These are phyloP conservation scores for Colletotrichum musae DNA, from an alignment of 2,329 filamentous ascomycete genomes.

Conservation along the genomic window DNA sequence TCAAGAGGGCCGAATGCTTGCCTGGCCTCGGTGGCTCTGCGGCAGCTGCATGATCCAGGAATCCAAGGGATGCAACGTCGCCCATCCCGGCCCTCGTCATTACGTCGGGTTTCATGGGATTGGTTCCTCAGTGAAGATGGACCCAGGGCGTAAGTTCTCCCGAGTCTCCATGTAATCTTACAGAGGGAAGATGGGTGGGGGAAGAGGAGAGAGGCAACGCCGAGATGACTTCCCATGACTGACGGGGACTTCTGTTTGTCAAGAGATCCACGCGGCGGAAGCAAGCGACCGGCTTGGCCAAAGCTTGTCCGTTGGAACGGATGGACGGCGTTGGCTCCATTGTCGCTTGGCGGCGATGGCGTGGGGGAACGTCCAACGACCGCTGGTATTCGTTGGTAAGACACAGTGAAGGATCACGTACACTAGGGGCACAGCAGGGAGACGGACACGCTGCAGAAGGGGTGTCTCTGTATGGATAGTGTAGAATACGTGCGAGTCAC, in stretches of 20 bases:
- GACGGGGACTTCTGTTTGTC: neutral
- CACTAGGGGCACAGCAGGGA: too few species aligned
- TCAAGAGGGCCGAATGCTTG: neutral
- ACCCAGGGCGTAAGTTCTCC: slow-evolving; percentile 5
- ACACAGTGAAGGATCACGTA: too few species aligned
- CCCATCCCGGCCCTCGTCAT: neutral
- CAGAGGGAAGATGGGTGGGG: too few species aligned
- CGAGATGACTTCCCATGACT: too few species aligned
- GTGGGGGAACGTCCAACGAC: neutral
- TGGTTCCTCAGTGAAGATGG: neutral
- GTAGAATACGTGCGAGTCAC: slow-evolving; percentile 1
- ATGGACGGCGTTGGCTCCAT: slow-evolving; percentile 9
- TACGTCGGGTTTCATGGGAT: neutral
- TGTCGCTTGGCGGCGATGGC: slow-evolving; percentile 16
- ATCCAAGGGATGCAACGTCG: slow-evolving; percentile 28
- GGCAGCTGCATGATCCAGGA: slow-evolving; percentile 4
- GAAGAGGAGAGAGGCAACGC: too few species aligned
- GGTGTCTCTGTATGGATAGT: neutral
- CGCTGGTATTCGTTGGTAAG: too few species aligned
- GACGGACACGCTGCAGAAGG: too few species aligned
- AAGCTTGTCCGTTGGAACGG: slow-evolving; percentile 26
- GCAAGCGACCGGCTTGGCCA: slow-evolving; percentile 30
- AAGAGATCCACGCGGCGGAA: slow-evolving; percentile 8
- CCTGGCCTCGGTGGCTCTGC: slow-evolving; percentile 1
- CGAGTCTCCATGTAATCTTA: neutral